Conservation (phyloP, 2,329 filamentous ascomycete genomes). For the Didymella pomorum region DNA sequence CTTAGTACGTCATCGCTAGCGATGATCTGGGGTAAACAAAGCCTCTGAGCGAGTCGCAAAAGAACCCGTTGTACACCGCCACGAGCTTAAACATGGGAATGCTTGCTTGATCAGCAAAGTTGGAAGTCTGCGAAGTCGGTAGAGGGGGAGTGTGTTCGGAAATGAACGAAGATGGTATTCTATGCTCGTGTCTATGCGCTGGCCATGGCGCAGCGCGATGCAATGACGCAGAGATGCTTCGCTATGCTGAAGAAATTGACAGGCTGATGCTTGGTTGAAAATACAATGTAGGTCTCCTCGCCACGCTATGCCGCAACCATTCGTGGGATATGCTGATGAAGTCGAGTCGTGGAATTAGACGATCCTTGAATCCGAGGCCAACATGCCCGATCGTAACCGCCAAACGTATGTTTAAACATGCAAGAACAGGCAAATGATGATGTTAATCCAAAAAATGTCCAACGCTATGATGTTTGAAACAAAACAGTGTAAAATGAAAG, state of each 20-base stretch:
- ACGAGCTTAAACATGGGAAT: constrained; percentile 30
- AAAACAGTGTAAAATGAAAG: constrained; percentile 32
- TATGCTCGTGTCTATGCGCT: constrained; percentile 24
- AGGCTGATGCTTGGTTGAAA: constrained; percentile 27
- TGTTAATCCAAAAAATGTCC: constrained; percentile 24
- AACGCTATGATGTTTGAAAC: constrained; percentile 43
- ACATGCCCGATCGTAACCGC: constrained; percentile 36
- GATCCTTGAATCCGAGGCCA: constrained; percentile 3
- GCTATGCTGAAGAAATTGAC: constrained; percentile 23
- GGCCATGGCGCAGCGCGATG: constrained; percentile 23
- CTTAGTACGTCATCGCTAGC: constrained; percentile 39
- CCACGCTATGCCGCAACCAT: constrained; percentile 35
- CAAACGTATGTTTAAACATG: constrained; percentile 37
- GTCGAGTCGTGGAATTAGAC: constrained; percentile 6
- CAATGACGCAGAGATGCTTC: constrained; percentile 30
- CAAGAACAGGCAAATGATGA: constrained; percentile 33
- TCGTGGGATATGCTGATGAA: constrained; percentile 21
- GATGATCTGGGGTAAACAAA: constrained; percentile 34
- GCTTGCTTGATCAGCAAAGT: constrained; percentile 25
- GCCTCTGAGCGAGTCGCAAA: constrained; percentile 29
- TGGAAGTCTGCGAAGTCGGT: constrained; percentile 23
- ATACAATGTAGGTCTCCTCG: constrained; percentile 30
- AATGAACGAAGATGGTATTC: constrained; percentile 28
- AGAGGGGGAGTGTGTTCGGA: constrained; percentile 28
- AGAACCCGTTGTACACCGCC: constrained; percentile 39